phyloP scores from a whole-genome alignment of 768 basidiomycete species.

The Termitomyces bulborhizus region DNA sequence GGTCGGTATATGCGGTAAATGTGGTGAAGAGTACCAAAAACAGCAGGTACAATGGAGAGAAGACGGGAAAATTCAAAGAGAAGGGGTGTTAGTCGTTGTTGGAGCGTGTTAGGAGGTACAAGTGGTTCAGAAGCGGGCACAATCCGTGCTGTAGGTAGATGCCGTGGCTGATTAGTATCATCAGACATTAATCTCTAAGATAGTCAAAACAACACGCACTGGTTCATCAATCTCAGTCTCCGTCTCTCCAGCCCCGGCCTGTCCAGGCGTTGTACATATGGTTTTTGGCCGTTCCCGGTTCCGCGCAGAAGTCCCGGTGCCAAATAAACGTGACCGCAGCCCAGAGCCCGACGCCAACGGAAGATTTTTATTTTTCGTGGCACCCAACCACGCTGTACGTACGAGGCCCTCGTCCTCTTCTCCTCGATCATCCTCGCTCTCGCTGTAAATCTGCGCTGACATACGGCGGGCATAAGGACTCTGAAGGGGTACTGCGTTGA shows the following conservation, averaged over 20 bases:
- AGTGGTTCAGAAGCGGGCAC: slow-evolving; percentile 42
- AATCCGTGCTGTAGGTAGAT: slow-evolving; percentile 66
- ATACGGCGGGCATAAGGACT: slow-evolving; percentile 7
- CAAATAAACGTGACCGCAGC: slow-evolving; percentile 27
- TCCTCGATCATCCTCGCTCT: slow-evolving; percentile 21
- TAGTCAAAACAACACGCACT: slow-evolving; percentile 33
- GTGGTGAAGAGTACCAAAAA: slow-evolving; percentile 51
- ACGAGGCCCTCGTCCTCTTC: slow-evolving; percentile 24
- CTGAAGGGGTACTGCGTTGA: slow-evolving; percentile 12
- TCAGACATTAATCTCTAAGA: neutral
- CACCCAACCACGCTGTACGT: slow-evolving; percentile 21
- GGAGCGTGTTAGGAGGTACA: slow-evolving; percentile 41
- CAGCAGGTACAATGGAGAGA: slow-evolving; percentile 67
- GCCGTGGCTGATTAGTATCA: slow-evolving; percentile 38
- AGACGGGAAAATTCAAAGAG: slow-evolving; percentile 68
- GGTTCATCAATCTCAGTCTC: slow-evolving; percentile 77
- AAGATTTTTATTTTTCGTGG: neutral
- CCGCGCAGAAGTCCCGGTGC: slow-evolving; percentile 12
- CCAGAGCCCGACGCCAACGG: slow-evolving; percentile 8
- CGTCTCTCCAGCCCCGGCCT: slow-evolving; percentile 64
- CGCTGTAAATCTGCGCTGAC: slow-evolving; percentile 22
- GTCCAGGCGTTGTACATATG: slow-evolving; percentile 61
- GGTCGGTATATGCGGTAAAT: slow-evolving; percentile 46
- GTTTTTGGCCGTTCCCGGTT: slow-evolving; percentile 32
- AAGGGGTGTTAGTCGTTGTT: slow-evolving; percentile 44